A percentile compares a stretch with the other conserved stretches of the same genome.
Evolutionary conservation across 352 stramenopile species (phyloP).

Genomic region (Saprolegnia diclina): DNA sequence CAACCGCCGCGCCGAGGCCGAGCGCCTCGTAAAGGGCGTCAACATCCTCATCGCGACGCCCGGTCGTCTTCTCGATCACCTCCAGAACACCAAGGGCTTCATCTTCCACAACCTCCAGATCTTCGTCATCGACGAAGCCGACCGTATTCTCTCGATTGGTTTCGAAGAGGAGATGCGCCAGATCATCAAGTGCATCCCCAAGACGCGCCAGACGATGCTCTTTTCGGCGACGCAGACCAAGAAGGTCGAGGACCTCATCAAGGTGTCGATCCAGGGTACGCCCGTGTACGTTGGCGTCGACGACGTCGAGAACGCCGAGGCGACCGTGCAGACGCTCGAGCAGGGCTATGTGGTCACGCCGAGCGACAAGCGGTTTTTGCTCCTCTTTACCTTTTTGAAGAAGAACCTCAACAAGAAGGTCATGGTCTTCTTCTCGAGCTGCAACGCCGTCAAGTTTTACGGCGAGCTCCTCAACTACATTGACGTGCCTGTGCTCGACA

Average conservation of each 20-base stretch:
- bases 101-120: conserved; percentile 93
- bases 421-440: conserved; percentile 92
- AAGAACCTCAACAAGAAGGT: conserved; percentile 99
- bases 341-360: conserved; percentile 98
- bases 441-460: conserved; percentile 98
- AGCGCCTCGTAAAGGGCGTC: conserved; percentile 92
- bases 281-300: conserved; percentile 91
- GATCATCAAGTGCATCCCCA: conserved; percentile 67
- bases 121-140: conserved; percentile 97
- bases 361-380: conserved; percentile 96
- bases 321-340: conserved; percentile 92
- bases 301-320: conserved; percentile 91
- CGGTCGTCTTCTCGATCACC: conserved; percentile 95
- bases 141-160: conserved; percentile 81
- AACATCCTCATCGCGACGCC: conserved; percentile 98
- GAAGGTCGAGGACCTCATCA: conserved; percentile 57
- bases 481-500: conserved; percentile 96
- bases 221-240: conserved; percentile 97
- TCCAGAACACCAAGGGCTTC: conserved; percentile 98
- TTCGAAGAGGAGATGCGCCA: conserved; percentile 35
- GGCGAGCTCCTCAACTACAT: conserved; percentile 99
- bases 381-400: conserved; percentile 99
- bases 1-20: conserved; percentile 94
- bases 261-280: conserved; percentile 84
- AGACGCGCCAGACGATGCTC: conserved; percentile 90